Conservation (phyloP, 768 basidiomycete species). For the Baorangia bicolor region DNA sequence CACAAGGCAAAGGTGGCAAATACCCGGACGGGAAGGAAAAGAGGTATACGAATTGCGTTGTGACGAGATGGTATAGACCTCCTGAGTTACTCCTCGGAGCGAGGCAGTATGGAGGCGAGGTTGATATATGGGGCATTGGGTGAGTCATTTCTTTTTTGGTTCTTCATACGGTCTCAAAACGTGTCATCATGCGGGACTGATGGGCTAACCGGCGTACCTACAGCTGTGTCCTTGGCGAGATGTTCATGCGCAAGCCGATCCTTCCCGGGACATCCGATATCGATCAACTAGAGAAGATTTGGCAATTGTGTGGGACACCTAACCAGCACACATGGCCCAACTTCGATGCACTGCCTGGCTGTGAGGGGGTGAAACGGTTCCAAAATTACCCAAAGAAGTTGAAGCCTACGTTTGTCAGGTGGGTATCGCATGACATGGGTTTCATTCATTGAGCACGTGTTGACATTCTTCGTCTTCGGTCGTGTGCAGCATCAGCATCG, state of each 20-base stretch:
- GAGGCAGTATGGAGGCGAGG: conserved; percentile 85
- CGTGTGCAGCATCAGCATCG: conserved; percentile 48
- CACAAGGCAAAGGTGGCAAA: conserved; percentile 24
- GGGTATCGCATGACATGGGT: conserved; percentile 23
- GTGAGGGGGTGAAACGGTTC: conserved; percentile 75
- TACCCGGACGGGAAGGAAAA: conserved; percentile 51
- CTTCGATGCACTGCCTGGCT: conserved; percentile 71
- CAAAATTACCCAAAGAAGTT: conserved; percentile 52
- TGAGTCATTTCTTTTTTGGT: conserved; percentile 37
- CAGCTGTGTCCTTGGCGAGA: conserved; percentile 96
- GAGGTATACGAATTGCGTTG: conserved; percentile 94
- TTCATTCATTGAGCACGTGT: conserved; percentile 1
- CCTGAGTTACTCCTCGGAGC: conserved; percentile 91
- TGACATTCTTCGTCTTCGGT: conserved; percentile 2
- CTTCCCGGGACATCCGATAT: conserved; percentile 84
- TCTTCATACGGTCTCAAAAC: not conserved
- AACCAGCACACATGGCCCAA: conserved; percentile 82
- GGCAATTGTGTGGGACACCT: conserved; percentile 85
- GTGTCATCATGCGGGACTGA: not conserved
- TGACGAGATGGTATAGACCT: conserved; percentile 93
- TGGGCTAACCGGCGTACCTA: not conserved
- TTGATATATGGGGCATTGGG: conserved; percentile 99
- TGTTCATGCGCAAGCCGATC: conserved; percentile 87
- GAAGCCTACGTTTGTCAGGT: conserved; percentile 60
- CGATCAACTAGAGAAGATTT: conserved; percentile 91